Base-by-base conservation (phyloP, 2,329 filamentous ascomycete genomes). In the Exophiala mesophila region DNA sequence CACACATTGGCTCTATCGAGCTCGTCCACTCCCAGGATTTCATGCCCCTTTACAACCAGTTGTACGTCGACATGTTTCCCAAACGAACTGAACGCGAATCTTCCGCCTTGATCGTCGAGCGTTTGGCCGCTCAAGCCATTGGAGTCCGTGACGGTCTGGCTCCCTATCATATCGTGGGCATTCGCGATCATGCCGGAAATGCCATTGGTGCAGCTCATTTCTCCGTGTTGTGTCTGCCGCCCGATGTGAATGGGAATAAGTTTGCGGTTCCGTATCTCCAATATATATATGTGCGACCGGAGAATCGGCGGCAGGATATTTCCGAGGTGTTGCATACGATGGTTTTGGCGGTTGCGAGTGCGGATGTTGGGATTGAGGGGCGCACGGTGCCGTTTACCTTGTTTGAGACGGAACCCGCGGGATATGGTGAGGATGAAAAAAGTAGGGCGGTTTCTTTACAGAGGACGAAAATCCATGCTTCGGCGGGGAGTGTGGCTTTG, bases 121-220 rank as follows among this genome's bases (percentile, higher is more conserved):
- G 52, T 5, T 41, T 54, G 5, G 44, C 43, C 10, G 47, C 50
- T 3, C 46, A 54, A 17, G 39, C 42, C 17, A 24, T 39, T 3
- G 45, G 45, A 19, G 26, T 41, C 9, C 38, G 52, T 8, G 30
- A 13, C 7, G 37, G 43, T 2, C 23, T 52, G 19, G 52, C 52
- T 24, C 49, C 52, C 5, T 54, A 54, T 23, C 38, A 44, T 2
- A 48, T 54, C 41, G 45, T 54, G 9, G 52, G 52, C 13, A 46
- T 54, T 12, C 35, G 52, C 5, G 49, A 50, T 21, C 35, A 38
- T 15, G 17, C 41, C 2, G 52, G 49, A 3, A 28, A 50, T 30
- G 52, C 46, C 1, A 50, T 54, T n/a, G 52, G 49, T 12, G 52
- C 52, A 3, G 52, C 52, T 18, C 52, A 54, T n/a, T 54, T 54